Evolutionary conservation across 1,139 yeast genomes (phyloP), one percentile per base, ranked within the genome.

Genomic region (Geotrichum carabidarum): DNA sequence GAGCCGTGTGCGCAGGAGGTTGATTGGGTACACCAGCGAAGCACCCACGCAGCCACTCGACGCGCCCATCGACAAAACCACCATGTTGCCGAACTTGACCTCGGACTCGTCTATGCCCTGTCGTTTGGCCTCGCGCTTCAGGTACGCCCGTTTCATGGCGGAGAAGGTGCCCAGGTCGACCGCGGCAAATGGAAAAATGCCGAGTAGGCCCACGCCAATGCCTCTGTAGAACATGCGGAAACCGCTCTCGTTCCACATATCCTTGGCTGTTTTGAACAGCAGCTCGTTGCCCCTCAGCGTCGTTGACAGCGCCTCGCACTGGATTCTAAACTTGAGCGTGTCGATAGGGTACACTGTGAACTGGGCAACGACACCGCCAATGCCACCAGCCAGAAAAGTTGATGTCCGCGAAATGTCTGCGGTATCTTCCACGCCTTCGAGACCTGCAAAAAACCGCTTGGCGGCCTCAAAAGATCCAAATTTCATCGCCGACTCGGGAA

Each of bases 181-280:
- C 0, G 99, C 99, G 0, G 98, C 97, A 70, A 91, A 93, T 0
- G 99, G 99, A 73, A 93, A 93, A 60, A 93, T 91, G 50, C 99
- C 99, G 58, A 91, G 80, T 1, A 90, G 80, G 17, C 99, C 99
- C 18, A 87, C 94, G 50, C 81, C 71, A 36, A 90, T 77, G 41
- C 99, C 99, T 60, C 99, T 75, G 67, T 93, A 93, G 65, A 90
- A 93, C 9, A 86, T 74, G 50, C 78, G 71, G 1, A 87, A 35
- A 0, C 99, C 99, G 45, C 96, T 96, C 62, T 84, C 88, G 53
- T 70, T 72, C 70, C 80, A 87, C 86, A 91, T 84, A 56, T 84
- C 82, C 58, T 75, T 80, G 1, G 95, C 91, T 0, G 96, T 91
- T 51, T 77, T 73, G 18, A 79, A 57, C 42, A 90, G 70, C 34